A percentile compares a stretch with the other conserved stretches of the same genome.
Evolutionary conservation across 1,139 yeast genomes (phyloP).

Genomic region (Torulaspora pretoriensis): DNA sequence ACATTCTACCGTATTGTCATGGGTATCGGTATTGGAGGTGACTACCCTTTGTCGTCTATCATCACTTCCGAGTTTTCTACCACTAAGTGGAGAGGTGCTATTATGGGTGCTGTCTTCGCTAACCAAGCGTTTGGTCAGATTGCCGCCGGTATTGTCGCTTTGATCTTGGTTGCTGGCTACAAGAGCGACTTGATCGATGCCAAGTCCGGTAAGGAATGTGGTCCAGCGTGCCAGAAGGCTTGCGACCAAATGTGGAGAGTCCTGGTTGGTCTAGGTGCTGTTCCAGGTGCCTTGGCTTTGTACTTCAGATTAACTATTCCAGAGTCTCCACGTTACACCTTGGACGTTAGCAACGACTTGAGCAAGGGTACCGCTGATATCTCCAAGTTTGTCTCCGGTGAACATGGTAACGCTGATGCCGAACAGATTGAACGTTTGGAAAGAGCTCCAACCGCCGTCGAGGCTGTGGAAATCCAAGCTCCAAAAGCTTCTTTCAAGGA

Average conservation of each 20-base stretch:
- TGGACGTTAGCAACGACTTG: slow-evolving; percentile 63
- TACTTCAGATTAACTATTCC: slow-evolving; percentile 91
- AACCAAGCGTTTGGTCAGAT: slow-evolving; percentile 93
- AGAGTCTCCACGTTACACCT: slow-evolving; percentile 84
- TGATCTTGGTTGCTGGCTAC: slow-evolving; percentile 68
- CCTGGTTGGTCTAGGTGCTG: slow-evolving; percentile 80
- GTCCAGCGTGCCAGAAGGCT: slow-evolving; percentile 61
- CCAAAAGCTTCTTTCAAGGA: slow-evolving; percentile 51
- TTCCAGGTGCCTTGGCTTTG: slow-evolving; percentile 77
- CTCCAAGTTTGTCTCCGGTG: slow-evolving; percentile 47
- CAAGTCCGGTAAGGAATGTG: slow-evolving; percentile 53
- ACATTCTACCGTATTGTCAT: slow-evolving; percentile 73
- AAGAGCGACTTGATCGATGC: slow-evolving; percentile 54
- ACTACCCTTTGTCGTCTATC: slow-evolving; percentile 93
- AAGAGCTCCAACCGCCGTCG: slow-evolving; percentile 43
- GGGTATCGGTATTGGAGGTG: slow-evolving; percentile 99
- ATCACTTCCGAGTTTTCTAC: slow-evolving; percentile 86
- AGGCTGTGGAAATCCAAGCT: slow-evolving; percentile 35
- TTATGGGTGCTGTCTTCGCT: slow-evolving; percentile 89
- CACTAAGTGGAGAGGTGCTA: slow-evolving; percentile 94
- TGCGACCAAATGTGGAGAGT: slow-evolving; percentile 95
- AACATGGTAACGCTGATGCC: slow-evolving; percentile 43
- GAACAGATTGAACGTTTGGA: slow-evolving; percentile 43
- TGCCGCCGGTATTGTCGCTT: slow-evolving; percentile 77
- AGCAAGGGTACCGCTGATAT: slow-evolving; percentile 62